phyloP scores from a whole-genome alignment of 768 basidiomycete genomes.

The Tulasnella sp. region DNA sequence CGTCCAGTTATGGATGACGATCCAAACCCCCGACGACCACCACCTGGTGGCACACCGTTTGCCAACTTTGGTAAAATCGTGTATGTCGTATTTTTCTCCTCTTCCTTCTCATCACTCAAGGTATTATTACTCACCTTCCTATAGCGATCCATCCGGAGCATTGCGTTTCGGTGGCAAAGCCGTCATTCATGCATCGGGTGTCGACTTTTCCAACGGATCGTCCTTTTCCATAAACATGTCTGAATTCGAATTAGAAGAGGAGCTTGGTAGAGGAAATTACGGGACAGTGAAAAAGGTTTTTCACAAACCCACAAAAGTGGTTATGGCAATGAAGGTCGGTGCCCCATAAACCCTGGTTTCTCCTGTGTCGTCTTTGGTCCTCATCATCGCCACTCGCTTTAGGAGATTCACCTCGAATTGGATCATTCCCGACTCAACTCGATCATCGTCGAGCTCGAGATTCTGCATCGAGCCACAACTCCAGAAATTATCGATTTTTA shows the following conservation, averaged over 20 bases:
- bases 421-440: slow-evolving; percentile 90
- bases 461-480: slow-evolving; percentile 87
- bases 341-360: not conserved
- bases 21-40: slow-evolving; percentile 19
- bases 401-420: slow-evolving; percentile 97
- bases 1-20: slow-evolving; percentile 46
- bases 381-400: slow-evolving; percentile 1
- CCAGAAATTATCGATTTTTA: slow-evolving; percentile 97
- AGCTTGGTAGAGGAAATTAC: slow-evolving; percentile 94
- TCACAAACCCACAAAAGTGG: slow-evolving; percentile 89
- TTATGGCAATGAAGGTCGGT: slow-evolving; percentile 97
- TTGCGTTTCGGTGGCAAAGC: slow-evolving; percentile 94
- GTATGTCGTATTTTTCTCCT: slow-evolving; percentile 47
- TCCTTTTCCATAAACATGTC: slow-evolving; percentile 94
- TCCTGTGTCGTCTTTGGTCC: slow-evolving; percentile 25
- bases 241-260: slow-evolving; percentile 84
- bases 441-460: slow-evolving; percentile 98
- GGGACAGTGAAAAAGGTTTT: slow-evolving; percentile 95
- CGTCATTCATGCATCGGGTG: slow-evolving; percentile 81
- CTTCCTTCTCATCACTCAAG: not conserved
- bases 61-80: slow-evolving; percentile 91
- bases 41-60: slow-evolving; percentile 67
- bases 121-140: slow-evolving; percentile 21
- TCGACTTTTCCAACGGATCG: slow-evolving; percentile 83
- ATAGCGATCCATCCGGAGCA: slow-evolving; percentile 90